phyloP scores from a whole-genome alignment of 805 yeast species.

The Myxozyma melibiosi region DNA sequence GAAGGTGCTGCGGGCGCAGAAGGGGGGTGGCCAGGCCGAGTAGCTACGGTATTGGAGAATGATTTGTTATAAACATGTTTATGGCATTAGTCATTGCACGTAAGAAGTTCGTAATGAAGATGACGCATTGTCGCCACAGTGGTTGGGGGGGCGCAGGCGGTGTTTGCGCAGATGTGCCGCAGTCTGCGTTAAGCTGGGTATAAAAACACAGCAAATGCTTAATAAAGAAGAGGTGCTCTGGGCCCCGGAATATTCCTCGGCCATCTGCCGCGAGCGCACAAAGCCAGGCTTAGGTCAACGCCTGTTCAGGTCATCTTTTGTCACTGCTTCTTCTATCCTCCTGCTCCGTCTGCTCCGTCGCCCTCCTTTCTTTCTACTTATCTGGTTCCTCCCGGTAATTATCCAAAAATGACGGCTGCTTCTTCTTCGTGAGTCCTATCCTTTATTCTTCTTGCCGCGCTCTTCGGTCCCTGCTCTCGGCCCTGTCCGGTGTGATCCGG shows the following conservation, averaged over 20 bases:
- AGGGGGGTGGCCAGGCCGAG: conserved; percentile 3
- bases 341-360: background rate
- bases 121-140: too few relatives aligned
- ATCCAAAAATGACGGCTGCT: conserved; percentile 9
- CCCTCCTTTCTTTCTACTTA: background rate
- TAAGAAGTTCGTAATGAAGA: too few relatives aligned
- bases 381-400: background rate
- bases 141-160: too few relatives aligned
- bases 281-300: background rate
- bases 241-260: conserved; percentile 4
- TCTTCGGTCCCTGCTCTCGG: background rate
- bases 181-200: too few relatives aligned
- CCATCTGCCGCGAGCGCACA: background rate
- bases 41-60: too few relatives aligned
- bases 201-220: too few relatives aligned
- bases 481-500: conserved; percentile 13
- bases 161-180: too few relatives aligned
- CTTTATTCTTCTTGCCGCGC: background rate
- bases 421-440: conserved; percentile 15
- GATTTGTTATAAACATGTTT: too few relatives aligned
- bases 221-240: too few relatives aligned
- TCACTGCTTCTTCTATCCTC: conserved; percentile 1
- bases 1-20: conserved; percentile 42
- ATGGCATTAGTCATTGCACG: too few relatives aligned
- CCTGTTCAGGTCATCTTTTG: conserved; percentile 10